Base-by-base conservation (phyloP, 176 grass and related monocot species). In the Bonia amplexicaulis region DNA sequence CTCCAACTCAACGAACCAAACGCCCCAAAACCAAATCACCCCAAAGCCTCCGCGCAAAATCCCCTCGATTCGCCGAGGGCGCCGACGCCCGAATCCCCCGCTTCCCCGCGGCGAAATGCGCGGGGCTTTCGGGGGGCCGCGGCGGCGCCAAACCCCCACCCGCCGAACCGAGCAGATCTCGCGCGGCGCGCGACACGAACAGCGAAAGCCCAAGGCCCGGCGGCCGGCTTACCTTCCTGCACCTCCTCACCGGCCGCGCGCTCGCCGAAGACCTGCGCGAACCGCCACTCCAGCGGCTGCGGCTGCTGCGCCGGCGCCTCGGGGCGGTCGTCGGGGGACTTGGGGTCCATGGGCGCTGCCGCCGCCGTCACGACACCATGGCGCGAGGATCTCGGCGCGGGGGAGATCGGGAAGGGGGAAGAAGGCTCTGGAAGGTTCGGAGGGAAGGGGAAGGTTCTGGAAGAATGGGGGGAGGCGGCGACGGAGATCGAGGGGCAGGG, bases 251-350 rank as follows among this genome's bases (percentile, higher is more conserved):
- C 94, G 26, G 94, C 89, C 47, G 87, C 70, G 71, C 94, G 91
- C 84, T 96, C 94, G 88, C 94, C 94, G 75, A 96, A 96, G 80
- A 96, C 94, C 94, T 96, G 94, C 19, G 94, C 92, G 82, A 96
- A 96, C 54, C 87, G 82, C 94, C 94, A 96, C 26, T 96, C 94
- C 73, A 91, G 84, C 45, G 86, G 76, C 49, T 67, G 78, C 27
- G 73, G 61, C 74, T 85, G 88, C 40, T 42, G 13, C 12, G 33
- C 71, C 12, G 80, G 73, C 80, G 39, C 49, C 69, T 66, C 74
- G 59, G 67, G 48, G 39, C 58, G 76, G 68, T 84, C 81, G 66
- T 80, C 82, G 41, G 87, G 40, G 82, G 69, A 66, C 87, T 42
- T 76, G 76, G 82, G 58, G 49, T 89, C 82, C 87, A 89, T 89